A percentile compares a stretch with the other conserved stretches of the same genome.
These are phyloP conservation scores for Colletotrichum viniferum DNA, from an alignment of 2,329 filamentous ascomycete genomes.

Conservation along the genomic window DNA sequence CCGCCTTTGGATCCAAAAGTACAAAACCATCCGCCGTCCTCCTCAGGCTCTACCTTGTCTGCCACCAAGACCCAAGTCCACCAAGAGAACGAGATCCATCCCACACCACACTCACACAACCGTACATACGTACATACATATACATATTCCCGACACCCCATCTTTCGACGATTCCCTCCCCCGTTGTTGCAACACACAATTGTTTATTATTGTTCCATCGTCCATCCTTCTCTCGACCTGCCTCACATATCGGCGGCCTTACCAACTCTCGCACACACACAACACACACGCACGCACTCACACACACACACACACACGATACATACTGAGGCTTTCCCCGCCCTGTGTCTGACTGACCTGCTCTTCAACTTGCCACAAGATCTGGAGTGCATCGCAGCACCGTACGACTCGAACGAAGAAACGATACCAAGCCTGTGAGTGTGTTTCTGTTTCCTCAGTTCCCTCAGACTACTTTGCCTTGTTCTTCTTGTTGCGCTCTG, in stretches of 20 bases:
- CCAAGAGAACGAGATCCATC: conserved; percentile 14
- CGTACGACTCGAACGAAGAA: conserved; percentile 14
- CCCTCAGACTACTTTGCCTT: not conserved
- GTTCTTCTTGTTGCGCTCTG: not conserved
- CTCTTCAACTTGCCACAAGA: conserved; percentile 18
- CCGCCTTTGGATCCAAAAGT: conserved; percentile 14
- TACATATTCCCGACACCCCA: conserved; percentile 20
- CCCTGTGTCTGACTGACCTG: conserved; percentile 13
- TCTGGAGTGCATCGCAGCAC: conserved; percentile 22
- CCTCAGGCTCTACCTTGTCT: conserved; percentile 16
- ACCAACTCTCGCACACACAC: not conserved
- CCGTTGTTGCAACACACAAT: conserved; percentile 19
- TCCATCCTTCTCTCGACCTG: not conserved
- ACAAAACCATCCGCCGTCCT: conserved; percentile 16
- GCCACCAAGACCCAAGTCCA: not conserved
- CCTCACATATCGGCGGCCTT: not conserved
- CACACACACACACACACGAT: not conserved
- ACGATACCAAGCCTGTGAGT: conserved; percentile 13
- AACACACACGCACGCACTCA: not conserved
- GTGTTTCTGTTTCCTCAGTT: not conserved
- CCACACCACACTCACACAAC: conserved; percentile 14
- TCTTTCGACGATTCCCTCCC: conserved; percentile 11
- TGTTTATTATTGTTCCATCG: conserved; percentile 25
- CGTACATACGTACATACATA: conserved; percentile 19
- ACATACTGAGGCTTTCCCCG: conserved; percentile 13